phyloP scores from a whole-genome alignment of 2,329 filamentous ascomycete genomes.

The Furcasterigmium sp. region DNA sequence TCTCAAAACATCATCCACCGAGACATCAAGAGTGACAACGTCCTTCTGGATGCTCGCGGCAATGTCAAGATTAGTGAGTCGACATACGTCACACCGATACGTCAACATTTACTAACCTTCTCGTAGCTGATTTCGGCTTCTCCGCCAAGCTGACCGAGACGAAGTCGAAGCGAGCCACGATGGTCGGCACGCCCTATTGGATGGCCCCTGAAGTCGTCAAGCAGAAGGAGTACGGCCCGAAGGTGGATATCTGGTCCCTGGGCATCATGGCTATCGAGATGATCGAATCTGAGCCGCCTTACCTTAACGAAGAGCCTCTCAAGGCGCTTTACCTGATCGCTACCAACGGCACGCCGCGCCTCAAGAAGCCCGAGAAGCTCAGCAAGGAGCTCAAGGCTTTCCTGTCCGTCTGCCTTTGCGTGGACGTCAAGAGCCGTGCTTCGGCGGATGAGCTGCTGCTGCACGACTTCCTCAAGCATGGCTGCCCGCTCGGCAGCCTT shows the following conservation, averaged over 20 bases:
- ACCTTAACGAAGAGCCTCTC: constrained; percentile 94
- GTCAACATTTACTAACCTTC: constrained; percentile 23
- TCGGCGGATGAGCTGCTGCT: constrained; percentile 84
- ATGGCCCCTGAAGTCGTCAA: constrained; percentile 99
- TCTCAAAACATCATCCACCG: constrained; percentile 96
- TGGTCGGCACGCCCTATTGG: constrained; percentile 99
- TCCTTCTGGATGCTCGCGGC: constrained; percentile 86
- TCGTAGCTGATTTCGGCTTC: constrained; percentile 91
- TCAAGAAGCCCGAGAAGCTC: constrained; percentile 98
- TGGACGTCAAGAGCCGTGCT: constrained; percentile 91
- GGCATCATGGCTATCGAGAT: constrained; percentile 99
- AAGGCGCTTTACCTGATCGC: constrained; percentile 97
- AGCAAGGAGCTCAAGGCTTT: constrained; percentile 98
- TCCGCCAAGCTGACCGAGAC: constrained; percentile 97
- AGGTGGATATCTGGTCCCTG: constrained; percentile 98
- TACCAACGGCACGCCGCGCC: constrained; percentile 90
- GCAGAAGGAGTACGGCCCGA: constrained; percentile 97
- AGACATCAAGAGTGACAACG: constrained; percentile 99
- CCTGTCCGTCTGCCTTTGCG: constrained; percentile 90
- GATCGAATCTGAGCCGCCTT: constrained; percentile 98
- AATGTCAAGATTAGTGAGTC: constrained; percentile 95
- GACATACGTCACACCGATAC: constrained; percentile 1
- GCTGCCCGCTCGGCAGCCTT: constrained; percentile 77
- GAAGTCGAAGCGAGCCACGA: constrained; percentile 94
- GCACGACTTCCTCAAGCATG: constrained; percentile 92